Conservation (phyloP, 768 basidiomycete genomes). For the Tulasnella sp. region DNA sequence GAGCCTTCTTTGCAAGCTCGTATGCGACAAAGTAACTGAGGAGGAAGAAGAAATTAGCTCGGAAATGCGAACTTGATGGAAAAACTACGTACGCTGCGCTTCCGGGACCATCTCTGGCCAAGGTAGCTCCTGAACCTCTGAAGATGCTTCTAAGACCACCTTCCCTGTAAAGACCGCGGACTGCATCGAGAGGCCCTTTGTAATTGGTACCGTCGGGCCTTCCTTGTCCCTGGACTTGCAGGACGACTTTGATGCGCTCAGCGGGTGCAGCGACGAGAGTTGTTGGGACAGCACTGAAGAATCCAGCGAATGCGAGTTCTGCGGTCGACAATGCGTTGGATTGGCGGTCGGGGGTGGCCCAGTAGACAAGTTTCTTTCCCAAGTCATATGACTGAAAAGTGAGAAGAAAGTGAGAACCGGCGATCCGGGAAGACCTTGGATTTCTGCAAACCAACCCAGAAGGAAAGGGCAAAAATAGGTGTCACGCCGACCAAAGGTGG, state of each 20-base stretch:
- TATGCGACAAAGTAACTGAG: slow-evolving; percentile 93
- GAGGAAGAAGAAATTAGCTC: neutral
- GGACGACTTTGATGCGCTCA: slow-evolving; percentile 91
- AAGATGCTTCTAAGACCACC: slow-evolving; percentile 90
- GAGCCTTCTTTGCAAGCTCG: slow-evolving; percentile 81
- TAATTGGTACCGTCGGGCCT: slow-evolving; percentile 75
- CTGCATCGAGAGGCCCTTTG: slow-evolving; percentile 87
- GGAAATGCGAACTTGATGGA: neutral
- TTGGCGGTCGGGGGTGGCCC: slow-evolving; percentile 71
- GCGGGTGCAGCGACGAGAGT: slow-evolving; percentile 93
- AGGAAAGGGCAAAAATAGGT: slow-evolving; percentile 95
- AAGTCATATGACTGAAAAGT: slow-evolving; percentile 82
- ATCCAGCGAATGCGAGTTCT: slow-evolving; percentile 90
- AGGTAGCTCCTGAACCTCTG: slow-evolving; percentile 88
- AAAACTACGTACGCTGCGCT: slow-evolving; percentile 83
- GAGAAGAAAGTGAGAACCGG: too few species aligned
- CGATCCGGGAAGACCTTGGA: too few species aligned
- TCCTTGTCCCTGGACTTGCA: slow-evolving; percentile 67
- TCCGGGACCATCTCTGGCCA: slow-evolving; percentile 93
- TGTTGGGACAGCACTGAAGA: slow-evolving; percentile 87
- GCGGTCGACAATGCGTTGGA: slow-evolving; percentile 57
- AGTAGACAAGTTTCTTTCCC: slow-evolving; percentile 80
- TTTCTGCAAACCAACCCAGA: slow-evolving; percentile 67
- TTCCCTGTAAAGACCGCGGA: slow-evolving; percentile 86
- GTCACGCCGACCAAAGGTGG: slow-evolving; percentile 93